Percentiles rank a stretch among this genome's conserved stretches.
Conservation (phyloP, 2,329 filamentous ascomycete genomes). For the Claviceps purpurea region DNA sequence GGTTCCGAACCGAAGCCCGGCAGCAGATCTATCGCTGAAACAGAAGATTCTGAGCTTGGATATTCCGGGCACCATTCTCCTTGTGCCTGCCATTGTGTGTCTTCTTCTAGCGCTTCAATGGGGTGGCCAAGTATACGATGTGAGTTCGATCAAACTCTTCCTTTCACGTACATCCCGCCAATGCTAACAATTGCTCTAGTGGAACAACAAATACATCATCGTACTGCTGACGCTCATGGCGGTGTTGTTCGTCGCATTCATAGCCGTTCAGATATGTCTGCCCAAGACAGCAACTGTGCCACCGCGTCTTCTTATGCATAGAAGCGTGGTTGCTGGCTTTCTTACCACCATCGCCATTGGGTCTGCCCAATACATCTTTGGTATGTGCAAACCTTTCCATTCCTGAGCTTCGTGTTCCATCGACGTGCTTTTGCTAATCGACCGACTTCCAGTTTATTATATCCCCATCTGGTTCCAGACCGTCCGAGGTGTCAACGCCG, state of each 20-base stretch:
- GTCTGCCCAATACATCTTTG: background rate
- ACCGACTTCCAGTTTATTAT: background rate
- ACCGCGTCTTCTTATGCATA: conserved; percentile 25
- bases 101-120: conserved; percentile 34
- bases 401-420: too few species aligned
- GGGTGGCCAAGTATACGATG: conserved; percentile 22
- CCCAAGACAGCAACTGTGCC: conserved; percentile 25
- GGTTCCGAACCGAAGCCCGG: background rate
- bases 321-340: conserved; percentile 23
- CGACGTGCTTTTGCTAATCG: too few species aligned
- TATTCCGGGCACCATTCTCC: background rate
- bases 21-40: background rate
- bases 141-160: conserved; percentile 4
- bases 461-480: conserved; percentile 29
- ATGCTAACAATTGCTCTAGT: background rate
- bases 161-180: conserved; percentile 7
- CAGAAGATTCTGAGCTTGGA: background rate
- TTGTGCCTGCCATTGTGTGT: conserved; percentile 16
- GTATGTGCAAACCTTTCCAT: conserved; percentile 12
- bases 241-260: conserved; percentile 27
- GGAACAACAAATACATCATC: background rate
- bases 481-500: conserved; percentile 35
- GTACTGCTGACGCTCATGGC: conserved; percentile 25
- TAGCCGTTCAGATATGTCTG: conserved; percentile 20
- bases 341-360: conserved; percentile 7